These are phyloP conservation scores for Neoboletus brunneissimus DNA, from an alignment of 768 basidiomycete genomes.

Conservation along the genomic window DNA sequence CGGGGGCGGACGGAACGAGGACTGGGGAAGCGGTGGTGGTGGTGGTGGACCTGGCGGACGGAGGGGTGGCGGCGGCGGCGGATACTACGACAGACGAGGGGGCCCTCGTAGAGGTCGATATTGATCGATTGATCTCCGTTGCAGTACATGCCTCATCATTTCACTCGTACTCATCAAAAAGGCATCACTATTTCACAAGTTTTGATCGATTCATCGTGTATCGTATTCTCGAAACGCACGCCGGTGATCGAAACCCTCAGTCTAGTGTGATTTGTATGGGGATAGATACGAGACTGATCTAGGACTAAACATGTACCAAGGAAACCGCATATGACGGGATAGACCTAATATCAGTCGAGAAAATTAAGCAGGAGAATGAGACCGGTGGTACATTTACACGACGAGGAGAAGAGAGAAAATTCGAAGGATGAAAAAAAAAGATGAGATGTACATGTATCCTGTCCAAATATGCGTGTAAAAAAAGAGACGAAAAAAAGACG, in stretches of 20 bases:
- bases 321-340: background rate
- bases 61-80: conserved; percentile 31
- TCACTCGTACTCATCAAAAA: background rate
- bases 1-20: conserved; percentile 34
- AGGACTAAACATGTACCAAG: conserved; percentile 2
- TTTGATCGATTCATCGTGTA: conserved; percentile 5
- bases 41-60: conserved; percentile 15
- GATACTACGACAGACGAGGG: conserved; percentile 27
- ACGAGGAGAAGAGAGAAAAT: background rate
- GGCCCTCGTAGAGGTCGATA: conserved; percentile 28
- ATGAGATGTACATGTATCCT: background rate
- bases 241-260: background rate
- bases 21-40: conserved; percentile 37
- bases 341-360: background rate
- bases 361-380: background rate
- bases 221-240: background rate
- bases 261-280: conserved; percentile 12
- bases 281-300: conserved; percentile 6
- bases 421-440: background rate
- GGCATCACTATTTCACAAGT: background rate
- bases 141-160: background rate
- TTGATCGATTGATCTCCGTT: conserved; percentile 2
- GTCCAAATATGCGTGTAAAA: background rate
- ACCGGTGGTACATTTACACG: conserved; percentile 12
- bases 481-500: no score